Conservation (phyloP, 352 stramenopile species). For the Phytopythium aichiense region DNA sequence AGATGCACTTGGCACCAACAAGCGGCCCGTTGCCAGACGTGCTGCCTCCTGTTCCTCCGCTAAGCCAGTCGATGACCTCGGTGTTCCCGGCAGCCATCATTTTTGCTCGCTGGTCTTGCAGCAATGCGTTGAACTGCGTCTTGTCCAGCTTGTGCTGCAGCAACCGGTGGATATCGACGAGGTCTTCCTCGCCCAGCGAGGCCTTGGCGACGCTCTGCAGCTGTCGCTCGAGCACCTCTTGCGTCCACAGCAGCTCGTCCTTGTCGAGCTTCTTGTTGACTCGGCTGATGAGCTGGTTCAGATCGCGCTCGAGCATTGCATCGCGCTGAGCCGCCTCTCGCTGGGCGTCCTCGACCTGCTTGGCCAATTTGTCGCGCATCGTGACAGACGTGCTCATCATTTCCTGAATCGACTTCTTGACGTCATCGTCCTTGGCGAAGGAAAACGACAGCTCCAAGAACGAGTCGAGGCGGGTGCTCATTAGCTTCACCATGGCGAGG, state of each 20-base stretch:
- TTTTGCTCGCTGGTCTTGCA: conserved; percentile 45
- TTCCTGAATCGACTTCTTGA: conserved; percentile 70
- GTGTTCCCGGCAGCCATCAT: conserved; percentile 14
- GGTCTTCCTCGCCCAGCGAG: conserved; percentile 57
- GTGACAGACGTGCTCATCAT: conserved; percentile 43
- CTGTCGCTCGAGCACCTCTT: conserved; percentile 61
- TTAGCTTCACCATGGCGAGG: conserved; percentile 55
- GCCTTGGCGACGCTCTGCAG: conserved; percentile 63
- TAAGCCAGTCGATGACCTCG: conserved; percentile 1
- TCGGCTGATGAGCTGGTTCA: conserved; percentile 54
- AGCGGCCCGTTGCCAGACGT: conserved; percentile 23
- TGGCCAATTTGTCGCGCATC: conserved; percentile 34
- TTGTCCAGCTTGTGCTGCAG: conserved; percentile 62
- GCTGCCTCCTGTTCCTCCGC: conserved; percentile 6
- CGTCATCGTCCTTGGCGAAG: conserved; percentile 69
- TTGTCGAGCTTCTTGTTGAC: conserved; percentile 79
- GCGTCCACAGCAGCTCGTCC: conserved; percentile 72
- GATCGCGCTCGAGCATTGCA: conserved; percentile 46
- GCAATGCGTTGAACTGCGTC: conserved; percentile 41
- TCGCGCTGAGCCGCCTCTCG: conserved; percentile 44
- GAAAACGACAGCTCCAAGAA: conserved; percentile 63
- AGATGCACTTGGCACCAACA: conserved; percentile 61
- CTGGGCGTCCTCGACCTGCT: conserved; percentile 43
- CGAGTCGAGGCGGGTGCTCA: conserved; percentile 50
- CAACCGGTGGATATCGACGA: conserved; percentile 51